phyloP scores from a whole-genome alignment of 192 early-diverging fungal genomes.

The Coemansia erecta region DNA sequence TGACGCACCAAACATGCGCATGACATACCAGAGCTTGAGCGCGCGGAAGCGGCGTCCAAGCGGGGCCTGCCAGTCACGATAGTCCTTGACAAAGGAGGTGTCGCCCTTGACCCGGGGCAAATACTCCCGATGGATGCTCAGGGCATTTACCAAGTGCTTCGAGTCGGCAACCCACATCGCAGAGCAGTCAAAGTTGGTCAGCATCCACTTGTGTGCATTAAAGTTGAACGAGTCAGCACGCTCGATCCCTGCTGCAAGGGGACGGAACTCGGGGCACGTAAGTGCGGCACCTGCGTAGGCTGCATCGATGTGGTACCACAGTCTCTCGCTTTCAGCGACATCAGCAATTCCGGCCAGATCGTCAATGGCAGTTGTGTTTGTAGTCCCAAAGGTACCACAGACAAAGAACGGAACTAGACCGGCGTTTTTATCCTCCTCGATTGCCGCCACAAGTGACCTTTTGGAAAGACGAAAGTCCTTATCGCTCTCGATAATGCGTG shows the following conservation, averaged over 20 bases:
- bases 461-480: constrained; percentile 37
- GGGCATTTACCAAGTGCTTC: constrained; percentile 50
- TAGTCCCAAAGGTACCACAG: constrained; percentile 64
- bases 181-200: constrained; percentile 67
- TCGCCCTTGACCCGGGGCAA: constrained; percentile 41
- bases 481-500: constrained; percentile 45
- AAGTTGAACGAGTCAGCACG: constrained; percentile 60
- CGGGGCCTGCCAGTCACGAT: constrained; percentile 59
- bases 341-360: constrained; percentile 56
- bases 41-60: constrained; percentile 61
- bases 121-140: constrained; percentile 56
- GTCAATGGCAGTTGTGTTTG: constrained; percentile 58
- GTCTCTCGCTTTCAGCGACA: constrained; percentile 33
- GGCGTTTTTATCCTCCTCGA: constrained; percentile 50
- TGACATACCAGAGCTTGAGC: constrained; percentile 66
- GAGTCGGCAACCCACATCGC: constrained; percentile 58
- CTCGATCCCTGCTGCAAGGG: constrained; percentile 50
- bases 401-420: constrained; percentile 67
- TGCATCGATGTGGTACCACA: constrained; percentile 69
- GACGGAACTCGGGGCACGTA: constrained; percentile 58
- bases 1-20: constrained; percentile 57
- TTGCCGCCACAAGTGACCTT: constrained; percentile 41
- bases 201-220: constrained; percentile 66
- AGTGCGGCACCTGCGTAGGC: constrained; percentile 63
- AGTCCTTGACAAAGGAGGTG: constrained; percentile 51